phyloP scores from a whole-genome alignment of 2,329 filamentous ascomycete genomes.

The Teratosphaeria viscida region DNA sequence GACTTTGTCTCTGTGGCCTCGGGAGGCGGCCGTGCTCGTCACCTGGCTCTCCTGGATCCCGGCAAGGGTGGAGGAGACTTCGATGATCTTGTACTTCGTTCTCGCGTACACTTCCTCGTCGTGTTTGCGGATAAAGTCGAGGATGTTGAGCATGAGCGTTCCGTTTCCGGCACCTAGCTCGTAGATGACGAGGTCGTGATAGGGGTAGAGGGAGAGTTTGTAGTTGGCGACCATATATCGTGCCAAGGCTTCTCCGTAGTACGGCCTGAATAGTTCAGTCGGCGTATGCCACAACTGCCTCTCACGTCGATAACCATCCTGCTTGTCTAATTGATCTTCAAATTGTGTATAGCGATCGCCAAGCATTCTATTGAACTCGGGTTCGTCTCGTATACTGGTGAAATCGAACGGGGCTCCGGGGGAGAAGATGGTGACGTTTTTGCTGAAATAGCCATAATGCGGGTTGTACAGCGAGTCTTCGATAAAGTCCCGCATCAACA shows the following conservation, averaged over 20 bases:
- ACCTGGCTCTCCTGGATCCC: constrained; percentile 65
- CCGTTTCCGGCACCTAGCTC: constrained; percentile 97
- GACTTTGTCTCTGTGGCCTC: constrained; percentile 73
- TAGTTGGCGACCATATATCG: constrained; percentile 94
- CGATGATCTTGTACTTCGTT: constrained; percentile 90
- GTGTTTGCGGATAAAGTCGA: constrained; percentile 85
- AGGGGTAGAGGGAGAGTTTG: constrained; percentile 84
- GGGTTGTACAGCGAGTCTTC: constrained; percentile 53
- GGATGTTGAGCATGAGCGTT: constrained; percentile 94
- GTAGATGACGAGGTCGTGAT: constrained; percentile 95
- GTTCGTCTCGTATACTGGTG: constrained; percentile 66
- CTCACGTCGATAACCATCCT: constrained; percentile 54
- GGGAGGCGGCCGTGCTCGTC: constrained; percentile 52
- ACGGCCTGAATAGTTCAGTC: constrained; percentile 90
- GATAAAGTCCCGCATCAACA: constrained; percentile 95
- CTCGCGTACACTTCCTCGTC: constrained; percentile 89
- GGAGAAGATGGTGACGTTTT: constrained; percentile 54
- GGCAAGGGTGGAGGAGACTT: constrained; percentile 79
- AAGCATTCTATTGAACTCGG: constrained; percentile 68
- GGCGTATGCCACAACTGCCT: constrained; percentile 97
- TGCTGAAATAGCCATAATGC: constrained; percentile 24
- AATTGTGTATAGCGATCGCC: constrained; percentile 78
- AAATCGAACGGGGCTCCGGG: constrained; percentile 90
- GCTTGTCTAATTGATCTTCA: constrained; percentile 73
- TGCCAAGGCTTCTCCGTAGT: constrained; percentile 95